Conservation (phyloP, 2,329 filamentous ascomycete genomes). For the Phoma sp. region DNA sequence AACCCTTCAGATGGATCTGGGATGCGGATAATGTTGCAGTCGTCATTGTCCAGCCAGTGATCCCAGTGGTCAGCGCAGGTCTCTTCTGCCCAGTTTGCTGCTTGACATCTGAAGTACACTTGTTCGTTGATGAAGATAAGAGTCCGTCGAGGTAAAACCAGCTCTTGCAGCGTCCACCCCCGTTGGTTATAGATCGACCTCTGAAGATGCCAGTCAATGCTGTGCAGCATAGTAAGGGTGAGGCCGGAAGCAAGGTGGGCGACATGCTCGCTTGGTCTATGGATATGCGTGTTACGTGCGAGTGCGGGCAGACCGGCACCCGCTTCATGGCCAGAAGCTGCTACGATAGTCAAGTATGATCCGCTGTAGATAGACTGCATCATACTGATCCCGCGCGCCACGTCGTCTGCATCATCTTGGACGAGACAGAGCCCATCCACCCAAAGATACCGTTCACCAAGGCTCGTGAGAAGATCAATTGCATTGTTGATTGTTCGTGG, state of each 20-base stretch:
- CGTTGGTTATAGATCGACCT: slow-evolving; percentile 9
- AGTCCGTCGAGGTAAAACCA: slow-evolving; percentile 1
- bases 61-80: slow-evolving; percentile 8
- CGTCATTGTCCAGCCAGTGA: slow-evolving; percentile 7
- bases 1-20: slow-evolving; percentile 4
- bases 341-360: slow-evolving; percentile 11
- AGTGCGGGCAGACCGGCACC: slow-evolving; percentile 6
- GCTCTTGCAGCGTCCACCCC: slow-evolving; percentile 11
- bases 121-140: slow-evolving; percentile 10
- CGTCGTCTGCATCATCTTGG: slow-evolving; percentile 7
- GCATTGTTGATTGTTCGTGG: slow-evolving; percentile 10
- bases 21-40: slow-evolving; percentile 10
- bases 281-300: neutral
- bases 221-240: neutral
- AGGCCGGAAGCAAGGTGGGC: neutral
- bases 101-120: slow-evolving; percentile 7
- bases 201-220: slow-evolving; percentile 7
- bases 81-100: slow-evolving; percentile 11
- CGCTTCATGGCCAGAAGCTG: slow-evolving; percentile 4
- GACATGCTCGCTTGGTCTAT: neutral
- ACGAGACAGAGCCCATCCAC: slow-evolving; percentile 13
- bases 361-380: slow-evolving; percentile 12
- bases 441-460: slow-evolving; percentile 15
- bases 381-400: neutral
- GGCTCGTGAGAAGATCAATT: slow-evolving; percentile 1